Evolutionary conservation across 73 alveolate genomes (phyloP).

Genomic region (Stentor coeruleus): DNA sequence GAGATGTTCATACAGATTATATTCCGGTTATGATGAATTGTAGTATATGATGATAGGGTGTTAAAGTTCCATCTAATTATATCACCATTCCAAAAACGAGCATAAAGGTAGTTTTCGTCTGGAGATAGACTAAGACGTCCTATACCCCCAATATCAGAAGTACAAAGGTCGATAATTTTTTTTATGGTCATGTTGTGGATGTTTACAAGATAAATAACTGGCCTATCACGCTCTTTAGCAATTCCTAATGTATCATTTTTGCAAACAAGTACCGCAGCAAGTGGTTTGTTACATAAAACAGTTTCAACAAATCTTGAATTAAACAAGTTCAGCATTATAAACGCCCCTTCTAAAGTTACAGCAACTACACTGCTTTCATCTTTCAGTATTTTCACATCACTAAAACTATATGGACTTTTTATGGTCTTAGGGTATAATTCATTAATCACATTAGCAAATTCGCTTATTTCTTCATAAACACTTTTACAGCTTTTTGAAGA

Average conservation of each 20-base stretch:
- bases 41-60: neutral
- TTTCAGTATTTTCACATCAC: neutral
- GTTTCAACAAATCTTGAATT: neutral
- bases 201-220: neutral
- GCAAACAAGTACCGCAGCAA: neutral
- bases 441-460: neutral
- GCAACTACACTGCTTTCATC: neutral
- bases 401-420: neutral
- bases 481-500: neutral
- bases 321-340: neutral
- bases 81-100: neutral
- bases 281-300: neutral
- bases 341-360: neutral
- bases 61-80: neutral
- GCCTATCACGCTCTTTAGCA: neutral
- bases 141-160: neutral
- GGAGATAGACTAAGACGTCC: neutral
- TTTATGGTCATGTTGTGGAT: neutral
- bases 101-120: neutral
- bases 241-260: neutral
- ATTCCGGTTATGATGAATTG: neutral
- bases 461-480: neutral
- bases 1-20: neutral
- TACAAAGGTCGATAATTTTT: too few relatives aligned
- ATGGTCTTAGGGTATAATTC: neutral